Evolutionary conservation across 331 rosid species (phyloP).

Genomic region (Saraca asoca): DNA sequence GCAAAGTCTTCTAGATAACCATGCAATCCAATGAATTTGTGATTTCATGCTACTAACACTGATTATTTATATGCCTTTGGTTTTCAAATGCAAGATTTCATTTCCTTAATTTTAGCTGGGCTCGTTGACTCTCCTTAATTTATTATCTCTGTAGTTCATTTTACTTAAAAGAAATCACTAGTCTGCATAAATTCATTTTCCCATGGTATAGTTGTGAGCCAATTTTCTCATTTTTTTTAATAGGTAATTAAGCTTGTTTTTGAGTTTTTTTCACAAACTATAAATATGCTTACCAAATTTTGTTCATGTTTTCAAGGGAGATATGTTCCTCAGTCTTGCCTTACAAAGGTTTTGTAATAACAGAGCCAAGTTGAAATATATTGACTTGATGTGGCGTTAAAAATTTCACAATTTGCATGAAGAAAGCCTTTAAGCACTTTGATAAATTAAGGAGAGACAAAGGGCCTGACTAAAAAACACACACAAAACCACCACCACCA

Average conservation of each 20-base stretch:
- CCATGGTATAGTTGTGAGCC: too few species aligned
- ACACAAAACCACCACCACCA: too few species aligned
- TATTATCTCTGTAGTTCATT: neutral
- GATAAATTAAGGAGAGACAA: too few species aligned
- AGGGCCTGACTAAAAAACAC: too few species aligned
- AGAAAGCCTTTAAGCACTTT: constrained; percentile 15
- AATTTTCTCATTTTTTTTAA: neutral
- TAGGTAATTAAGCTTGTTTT: constrained; percentile 11
- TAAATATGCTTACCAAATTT: constrained; percentile 26
- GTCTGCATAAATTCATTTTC: too few species aligned
- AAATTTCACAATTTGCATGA: constrained; percentile 5
- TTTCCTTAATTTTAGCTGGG: neutral
- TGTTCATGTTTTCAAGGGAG: constrained; percentile 14
- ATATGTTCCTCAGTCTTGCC: neutral
- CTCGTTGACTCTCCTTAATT: neutral
- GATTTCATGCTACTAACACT: constrained; percentile 11
- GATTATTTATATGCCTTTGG: neutral
- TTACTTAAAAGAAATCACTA: neutral
- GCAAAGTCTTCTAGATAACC: neutral
- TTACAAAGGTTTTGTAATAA: neutral
- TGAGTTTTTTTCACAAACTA: constrained; percentile 15
- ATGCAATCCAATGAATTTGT: constrained; percentile 3
- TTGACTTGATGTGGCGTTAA: constrained; percentile 11
- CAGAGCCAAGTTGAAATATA: neutral
- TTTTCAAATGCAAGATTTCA: constrained; percentile 17